A percentile compares a stretch with the other conserved stretches of the same genome.
phyloP scores from a whole-genome alignment of 805 yeast species.

The Yamadazyma kitorensis region DNA sequence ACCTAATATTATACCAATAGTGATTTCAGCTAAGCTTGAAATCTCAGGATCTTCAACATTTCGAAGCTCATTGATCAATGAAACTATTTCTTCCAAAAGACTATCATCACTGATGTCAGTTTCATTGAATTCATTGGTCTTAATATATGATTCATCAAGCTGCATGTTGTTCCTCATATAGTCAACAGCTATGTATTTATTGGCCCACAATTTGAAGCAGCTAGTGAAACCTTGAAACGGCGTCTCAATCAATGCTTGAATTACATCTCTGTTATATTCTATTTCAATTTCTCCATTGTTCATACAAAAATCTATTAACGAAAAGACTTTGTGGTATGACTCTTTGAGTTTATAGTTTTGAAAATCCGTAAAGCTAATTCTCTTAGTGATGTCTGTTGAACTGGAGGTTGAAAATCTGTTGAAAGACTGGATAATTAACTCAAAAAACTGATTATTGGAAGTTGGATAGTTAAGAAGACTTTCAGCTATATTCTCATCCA shows the following conservation, averaged over 20 bases:
- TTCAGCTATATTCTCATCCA: too few species aligned
- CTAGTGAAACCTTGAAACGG: slow-evolving; percentile 7
- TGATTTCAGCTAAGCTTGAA: slow-evolving; percentile 6
- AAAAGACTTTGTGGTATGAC: neutral
- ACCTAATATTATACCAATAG: slow-evolving; percentile 2
- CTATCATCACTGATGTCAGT: neutral
- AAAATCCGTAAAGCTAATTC: neutral
- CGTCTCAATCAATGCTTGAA: slow-evolving; percentile 7
- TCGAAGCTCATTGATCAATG: slow-evolving; percentile 1
- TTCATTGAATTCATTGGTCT: slow-evolving; percentile 2
- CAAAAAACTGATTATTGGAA: too few species aligned
- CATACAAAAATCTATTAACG: neutral
- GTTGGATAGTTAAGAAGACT: too few species aligned
- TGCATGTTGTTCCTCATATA: slow-evolving; percentile 1
- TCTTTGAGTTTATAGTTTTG: neutral
- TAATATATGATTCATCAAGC: slow-evolving; percentile 1
- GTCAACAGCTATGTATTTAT: slow-evolving; percentile 7
- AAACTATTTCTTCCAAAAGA: neutral
- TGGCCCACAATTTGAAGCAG: slow-evolving; percentile 21
- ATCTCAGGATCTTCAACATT: neutral
- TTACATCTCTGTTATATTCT: slow-evolving; percentile 1
- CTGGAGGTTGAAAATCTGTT: too few species aligned
- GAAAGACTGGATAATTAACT: too few species aligned
- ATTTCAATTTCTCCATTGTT: neutral
- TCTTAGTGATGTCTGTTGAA: too few species aligned